Evolutionary conservation across 1,284 basidiomycete species (phyloP), one percentile per base, ranked within the genome.

Genomic region (Cutaneotrichosporon sp.): DNA sequence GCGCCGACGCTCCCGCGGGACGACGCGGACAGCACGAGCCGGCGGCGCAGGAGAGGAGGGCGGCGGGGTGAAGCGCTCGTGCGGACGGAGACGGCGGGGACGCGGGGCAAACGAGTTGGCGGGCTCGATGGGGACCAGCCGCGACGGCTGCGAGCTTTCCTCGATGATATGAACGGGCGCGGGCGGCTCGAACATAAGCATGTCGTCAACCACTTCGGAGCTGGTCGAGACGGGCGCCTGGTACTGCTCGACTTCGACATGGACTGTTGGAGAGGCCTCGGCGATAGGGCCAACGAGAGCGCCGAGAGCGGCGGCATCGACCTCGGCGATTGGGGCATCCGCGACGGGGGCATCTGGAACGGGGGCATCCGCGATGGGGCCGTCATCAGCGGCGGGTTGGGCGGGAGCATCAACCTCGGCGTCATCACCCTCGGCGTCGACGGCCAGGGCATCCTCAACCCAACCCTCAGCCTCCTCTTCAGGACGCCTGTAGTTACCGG

Each of bases 391-490:
- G n/a, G n/a, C n/a, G n/a, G n/a, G n/a, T n/a, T n/a, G n/a, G n/a
- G n/a, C n/a, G n/a, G n/a, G n/a, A n/a, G n/a, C n/a, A n/a, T n/a
- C n/a, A n/a, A n/a, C n/a, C n/a, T n/a, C n/a, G n/a, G n/a, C n/a
- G n/a, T n/a, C n/a, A n/a, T n/a, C n/a, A n/a, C n/a, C n/a, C 3
- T 45, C 57, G 29, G 20, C 57, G 2, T 31, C 42, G 13, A 29
- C 38, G 24, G 52, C 49, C 11, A 52, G 20, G 27, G 45, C 54
- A 38, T 27, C 38, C n/a, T 43, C 59, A 22, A 52, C 29, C 6
- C 50, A 34, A 4, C 9, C 22, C 36, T 51, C 54, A 4, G 54
- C 59, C 38, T 51, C 59, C 18, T 56, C 59, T 1, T 50, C 38
- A 14, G 20, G 53, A 3, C n/a, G n/a, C 54, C 13, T 20, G n/a